phyloP scores from a whole-genome alignment of 192 early-diverging fungal genomes.

The Coemansia sp. region DNA sequence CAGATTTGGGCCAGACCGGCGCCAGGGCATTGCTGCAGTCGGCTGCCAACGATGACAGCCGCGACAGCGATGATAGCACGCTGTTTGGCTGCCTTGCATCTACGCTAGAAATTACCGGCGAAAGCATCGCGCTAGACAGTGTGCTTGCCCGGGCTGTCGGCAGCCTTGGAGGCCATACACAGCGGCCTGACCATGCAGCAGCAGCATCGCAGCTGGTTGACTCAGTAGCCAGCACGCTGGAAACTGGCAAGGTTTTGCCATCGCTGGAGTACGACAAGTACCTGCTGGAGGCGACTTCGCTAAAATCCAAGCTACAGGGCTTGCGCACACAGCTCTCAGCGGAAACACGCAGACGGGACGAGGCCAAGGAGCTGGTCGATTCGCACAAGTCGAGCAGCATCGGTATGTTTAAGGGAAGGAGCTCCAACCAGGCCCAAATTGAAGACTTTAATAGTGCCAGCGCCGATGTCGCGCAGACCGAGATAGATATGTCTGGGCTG shows the following conservation, averaged over 20 bases:
- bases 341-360: conserved; percentile 28
- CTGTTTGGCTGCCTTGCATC: conserved; percentile 6
- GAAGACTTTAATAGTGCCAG: conserved; percentile 25
- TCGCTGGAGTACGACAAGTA: conserved; percentile 29
- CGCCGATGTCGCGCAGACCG: conserved; percentile 26
- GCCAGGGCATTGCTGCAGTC: not conserved
- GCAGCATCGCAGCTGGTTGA: conserved; percentile 17
- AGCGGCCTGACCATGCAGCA: not conserved
- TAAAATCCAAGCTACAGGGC: conserved; percentile 22
- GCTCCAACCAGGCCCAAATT: conserved; percentile 15
- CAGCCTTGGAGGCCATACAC: too few species aligned
- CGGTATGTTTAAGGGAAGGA: conserved; percentile 40
- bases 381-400: conserved; percentile 9
- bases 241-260: conserved; percentile 16
- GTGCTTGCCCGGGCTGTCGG: conserved; percentile 1
- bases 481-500: conserved; percentile 26
- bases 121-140: not conserved
- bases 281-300: conserved; percentile 19
- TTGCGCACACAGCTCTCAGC: conserved; percentile 23
- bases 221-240: conserved; percentile 3
- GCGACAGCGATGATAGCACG: not conserved
- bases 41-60: not conserved
- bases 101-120: not conserved
- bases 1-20: not conserved
- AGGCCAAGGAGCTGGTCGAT: conserved; percentile 28